Conservation (phyloP, 2,329 filamentous ascomycete genomes). For the Penicillium sp. region DNA sequence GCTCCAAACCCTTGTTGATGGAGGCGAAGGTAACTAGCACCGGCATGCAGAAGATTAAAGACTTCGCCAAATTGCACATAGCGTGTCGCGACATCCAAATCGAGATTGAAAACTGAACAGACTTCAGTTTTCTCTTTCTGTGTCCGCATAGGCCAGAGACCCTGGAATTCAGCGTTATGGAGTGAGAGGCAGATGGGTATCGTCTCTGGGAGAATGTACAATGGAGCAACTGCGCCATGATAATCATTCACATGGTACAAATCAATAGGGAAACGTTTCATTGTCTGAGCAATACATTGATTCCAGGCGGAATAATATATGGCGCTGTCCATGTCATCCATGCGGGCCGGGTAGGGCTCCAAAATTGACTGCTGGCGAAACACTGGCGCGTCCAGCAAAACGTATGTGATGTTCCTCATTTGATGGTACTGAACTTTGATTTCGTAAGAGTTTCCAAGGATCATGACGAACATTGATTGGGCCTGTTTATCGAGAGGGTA, state of each 20-base stretch:
- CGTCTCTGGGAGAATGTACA: constrained; percentile 64
- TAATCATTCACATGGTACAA: constrained; percentile 70
- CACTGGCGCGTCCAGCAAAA: constrained; percentile 66
- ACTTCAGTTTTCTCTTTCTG: constrained; percentile 64
- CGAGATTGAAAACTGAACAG: constrained; percentile 65
- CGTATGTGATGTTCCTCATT: constrained; percentile 67
- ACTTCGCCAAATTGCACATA: constrained; percentile 70
- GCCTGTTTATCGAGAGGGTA: constrained; percentile 62
- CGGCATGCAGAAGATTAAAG: constrained; percentile 69
- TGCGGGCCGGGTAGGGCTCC: constrained; percentile 66
- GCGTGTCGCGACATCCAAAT: constrained; percentile 56
- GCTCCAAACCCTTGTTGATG: constrained; percentile 69
- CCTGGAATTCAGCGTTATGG: constrained; percentile 71
- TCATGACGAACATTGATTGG: constrained; percentile 63
- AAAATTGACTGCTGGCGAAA: constrained; percentile 65
- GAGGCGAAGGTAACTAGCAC: constrained; percentile 64
- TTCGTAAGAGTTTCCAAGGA: constrained; percentile 62
- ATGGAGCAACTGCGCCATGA: constrained; percentile 63
- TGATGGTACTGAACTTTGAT: constrained; percentile 66
- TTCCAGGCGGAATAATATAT: constrained; percentile 73
- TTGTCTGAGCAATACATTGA: constrained; percentile 65
- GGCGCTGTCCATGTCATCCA: constrained; percentile 69
- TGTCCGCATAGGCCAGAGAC: constrained; percentile 67
- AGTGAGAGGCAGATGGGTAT: constrained; percentile 65
- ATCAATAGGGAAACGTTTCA: constrained; percentile 63